Percentiles rank a stretch among this genome's conserved stretches.
Conservation (phyloP, 2,329 filamentous ascomycete genomes). For the Sclerotinia minor region DNA sequence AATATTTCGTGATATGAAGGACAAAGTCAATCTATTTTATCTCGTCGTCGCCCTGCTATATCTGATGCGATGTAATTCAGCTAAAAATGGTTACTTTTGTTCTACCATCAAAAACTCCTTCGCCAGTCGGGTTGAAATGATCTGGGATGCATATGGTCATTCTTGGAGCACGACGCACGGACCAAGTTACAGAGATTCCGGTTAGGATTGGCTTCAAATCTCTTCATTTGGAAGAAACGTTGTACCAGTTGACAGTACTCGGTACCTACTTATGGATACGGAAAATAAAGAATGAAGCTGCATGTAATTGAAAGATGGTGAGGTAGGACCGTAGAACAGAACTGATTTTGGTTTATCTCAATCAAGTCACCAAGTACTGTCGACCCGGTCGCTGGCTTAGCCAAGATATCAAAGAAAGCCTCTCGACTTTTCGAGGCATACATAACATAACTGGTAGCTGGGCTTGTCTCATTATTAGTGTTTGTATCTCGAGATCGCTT, state of each 20-base stretch:
- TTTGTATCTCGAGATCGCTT: not conserved
- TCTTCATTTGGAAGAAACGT: not conserved
- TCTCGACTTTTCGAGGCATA: conserved; percentile 3
- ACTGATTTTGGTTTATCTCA: not conserved
- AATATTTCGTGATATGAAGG: not conserved
- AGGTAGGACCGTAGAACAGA: conserved; percentile 1
- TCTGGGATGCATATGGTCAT: conserved; percentile 18
- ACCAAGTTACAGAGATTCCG: conserved; percentile 13
- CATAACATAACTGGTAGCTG: not conserved
- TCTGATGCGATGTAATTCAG: conserved; percentile 22
- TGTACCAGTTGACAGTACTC: not conserved
- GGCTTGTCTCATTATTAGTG: conserved; percentile 17
- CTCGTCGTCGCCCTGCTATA: conserved; percentile 24
- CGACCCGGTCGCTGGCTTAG: conserved; percentile 25
- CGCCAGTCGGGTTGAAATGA: conserved; percentile 21
- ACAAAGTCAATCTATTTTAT: conserved; percentile 6
- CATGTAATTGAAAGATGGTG: not conserved
- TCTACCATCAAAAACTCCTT: conserved; percentile 18
- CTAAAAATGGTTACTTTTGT: not conserved
- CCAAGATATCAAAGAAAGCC: conserved; percentile 17
- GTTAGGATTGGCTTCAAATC: conserved; percentile 15
- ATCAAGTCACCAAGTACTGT: conserved; percentile 13
- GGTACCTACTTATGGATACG: not conserved
- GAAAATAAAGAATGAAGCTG: conserved; percentile 5
- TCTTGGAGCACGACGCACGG: conserved; percentile 12